Evolutionary conservation across 164 flowering plant species (phyloP).

Genomic region (Macadamia integrifolia): DNA sequence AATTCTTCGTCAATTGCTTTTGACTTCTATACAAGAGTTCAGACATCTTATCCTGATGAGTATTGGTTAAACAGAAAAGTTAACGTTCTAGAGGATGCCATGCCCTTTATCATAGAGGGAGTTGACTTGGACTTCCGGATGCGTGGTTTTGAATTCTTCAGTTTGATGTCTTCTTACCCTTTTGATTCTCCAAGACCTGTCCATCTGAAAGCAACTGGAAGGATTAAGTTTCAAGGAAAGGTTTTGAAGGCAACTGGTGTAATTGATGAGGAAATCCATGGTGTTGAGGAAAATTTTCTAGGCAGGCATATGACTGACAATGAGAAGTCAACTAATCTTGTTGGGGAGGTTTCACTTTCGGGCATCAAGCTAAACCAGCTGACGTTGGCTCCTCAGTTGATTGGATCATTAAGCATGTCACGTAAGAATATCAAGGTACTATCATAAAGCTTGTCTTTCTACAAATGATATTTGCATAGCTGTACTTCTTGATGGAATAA

Average conservation of each 20-base stretch:
- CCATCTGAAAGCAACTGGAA: slow-evolving; percentile 92
- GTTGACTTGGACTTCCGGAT: slow-evolving; percentile 85
- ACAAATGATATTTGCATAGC: background rate
- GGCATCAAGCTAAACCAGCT: slow-evolving; percentile 89
- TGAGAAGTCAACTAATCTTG: slow-evolving; percentile 39
- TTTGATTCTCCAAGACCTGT: slow-evolving; percentile 85
- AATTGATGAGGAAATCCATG: slow-evolving; percentile 18
- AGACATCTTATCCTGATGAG: slow-evolving; percentile 70
- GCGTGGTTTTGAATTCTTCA: slow-evolving; percentile 96
- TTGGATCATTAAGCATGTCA: slow-evolving; percentile 67
- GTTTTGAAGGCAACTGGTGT: slow-evolving; percentile 29
- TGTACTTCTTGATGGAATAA: background rate
- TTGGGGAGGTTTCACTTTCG: slow-evolving; percentile 75
- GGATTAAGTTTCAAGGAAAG: slow-evolving; percentile 85
- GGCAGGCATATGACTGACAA: slow-evolving; percentile 16
- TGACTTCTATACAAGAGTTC: slow-evolving; percentile 68
- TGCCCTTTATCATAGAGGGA: slow-evolving; percentile 65
- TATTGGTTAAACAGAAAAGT: slow-evolving; percentile 31
- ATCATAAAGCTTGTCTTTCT: background rate
- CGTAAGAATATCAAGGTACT: slow-evolving; percentile 64
- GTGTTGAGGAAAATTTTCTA: slow-evolving; percentile 17
- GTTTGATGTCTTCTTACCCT: slow-evolving; percentile 61
- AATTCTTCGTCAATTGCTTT: slow-evolving; percentile 87
- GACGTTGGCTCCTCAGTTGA: slow-evolving; percentile 89
- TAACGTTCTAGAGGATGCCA: slow-evolving; percentile 15